Evolutionary conservation across 371 early-diverging fungal genomes (phyloP).

Genomic region (Mucor saturninus): DNA sequence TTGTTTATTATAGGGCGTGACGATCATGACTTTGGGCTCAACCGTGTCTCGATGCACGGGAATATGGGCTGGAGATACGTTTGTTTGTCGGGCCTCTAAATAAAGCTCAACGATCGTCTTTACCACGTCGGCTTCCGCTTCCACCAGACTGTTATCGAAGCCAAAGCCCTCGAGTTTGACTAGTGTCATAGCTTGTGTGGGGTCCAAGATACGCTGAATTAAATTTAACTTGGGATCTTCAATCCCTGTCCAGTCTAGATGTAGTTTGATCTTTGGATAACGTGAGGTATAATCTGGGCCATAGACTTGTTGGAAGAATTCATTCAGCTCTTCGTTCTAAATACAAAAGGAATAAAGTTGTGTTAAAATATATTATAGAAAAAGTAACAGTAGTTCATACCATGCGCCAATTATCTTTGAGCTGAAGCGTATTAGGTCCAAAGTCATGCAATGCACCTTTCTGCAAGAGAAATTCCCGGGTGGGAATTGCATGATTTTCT

Average conservation of each 20-base stretch:
- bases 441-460: conserved; percentile 46
- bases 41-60: conserved; percentile 1
- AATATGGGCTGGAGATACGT: conserved; percentile 21
- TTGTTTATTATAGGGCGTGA: conserved; percentile 62
- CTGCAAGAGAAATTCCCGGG: conserved; percentile 38
- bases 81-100: conserved; percentile 18
- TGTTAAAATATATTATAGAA: too few species aligned
- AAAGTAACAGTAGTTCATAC: conserved; percentile 22
- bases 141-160: conserved; percentile 15
- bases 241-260: conserved; percentile 20
- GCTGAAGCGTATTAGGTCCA: conserved; percentile 61
- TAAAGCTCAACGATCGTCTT: conserved; percentile 43
- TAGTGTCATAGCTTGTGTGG: conserved; percentile 43
- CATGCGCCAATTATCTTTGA: conserved; percentile 68
- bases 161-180: conserved; percentile 33
- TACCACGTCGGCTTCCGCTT: conserved; percentile 49
- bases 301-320: conserved; percentile 59
- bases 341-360: background rate
- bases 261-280: conserved; percentile 31
- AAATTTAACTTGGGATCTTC: background rate
- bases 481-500: conserved; percentile 42
- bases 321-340: conserved; percentile 58
- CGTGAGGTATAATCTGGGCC: conserved; percentile 48
- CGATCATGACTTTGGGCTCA: conserved; percentile 33
- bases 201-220: conserved; percentile 38